Evolutionary conservation across 2,329 filamentous ascomycete genomes (phyloP), one percentile per base, ranked within the genome.

Genomic region (Taxawa tesnikishii): DNA sequence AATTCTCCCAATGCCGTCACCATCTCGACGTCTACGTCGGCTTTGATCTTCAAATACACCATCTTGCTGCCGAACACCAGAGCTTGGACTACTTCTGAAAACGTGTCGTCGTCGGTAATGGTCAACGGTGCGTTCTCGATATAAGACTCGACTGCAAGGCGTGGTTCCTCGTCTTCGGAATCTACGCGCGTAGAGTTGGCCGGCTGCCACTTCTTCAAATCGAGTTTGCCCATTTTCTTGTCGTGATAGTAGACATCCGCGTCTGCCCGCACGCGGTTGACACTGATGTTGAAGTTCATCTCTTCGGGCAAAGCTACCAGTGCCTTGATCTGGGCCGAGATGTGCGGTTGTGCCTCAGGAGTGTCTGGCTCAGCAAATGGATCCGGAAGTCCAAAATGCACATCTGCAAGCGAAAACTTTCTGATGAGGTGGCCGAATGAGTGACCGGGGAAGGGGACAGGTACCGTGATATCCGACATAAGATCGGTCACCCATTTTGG

Each of bases 401-500:
- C 83, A 49, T 94, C 73, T 2, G 76, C 74, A 42, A 96, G 62
- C 14, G 84, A 81, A 51, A 96, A 94, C 44, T 90, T 88, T 44
- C 78, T 79, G 50, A 98, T 80, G 11, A 94, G 61, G 42, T 81
- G 76, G 42, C 85, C 84, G 46, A 94, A 78, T 0, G 77, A 77
- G 37, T 77, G 74, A 4, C 84, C 84, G 0, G 84, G 83, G 40
- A 96, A 81, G 5, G 84, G 80, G 5, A 96, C 63, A 3, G 87
- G 85, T 1, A 96, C 67, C 0, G 79, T 87, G 32, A 96, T 72
- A 43, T 81, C 84, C 28, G 77, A 75, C 23, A 96, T 62, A 14
- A 98, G 67, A 31, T 87, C 75, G 10, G 72, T 70, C 29, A 94
- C 70, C 90, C 90, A 98, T 28, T 67, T 63, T 1, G 90, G 90